Base-by-base conservation (phyloP, 2,329 filamentous ascomycete genomes). In the Clarireedia paspali region DNA sequence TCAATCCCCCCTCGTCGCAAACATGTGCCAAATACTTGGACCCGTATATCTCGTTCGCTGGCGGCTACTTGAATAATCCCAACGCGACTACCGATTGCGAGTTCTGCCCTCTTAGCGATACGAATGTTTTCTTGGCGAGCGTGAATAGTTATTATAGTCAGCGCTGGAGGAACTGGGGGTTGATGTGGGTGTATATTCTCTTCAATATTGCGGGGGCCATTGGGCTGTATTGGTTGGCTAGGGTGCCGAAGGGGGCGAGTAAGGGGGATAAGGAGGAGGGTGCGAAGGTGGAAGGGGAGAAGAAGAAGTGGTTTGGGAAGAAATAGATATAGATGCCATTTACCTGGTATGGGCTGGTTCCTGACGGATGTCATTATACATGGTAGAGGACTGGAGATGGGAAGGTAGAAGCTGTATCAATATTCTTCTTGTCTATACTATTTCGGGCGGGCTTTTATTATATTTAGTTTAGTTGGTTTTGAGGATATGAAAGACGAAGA, bases 121-220 rank as follows among this genome's bases (percentile, higher is more conserved):
- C 81, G 1, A 81, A 85, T 63, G 60, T 65, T 3, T 82, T 76
- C 65, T 70, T 85, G 36, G 66, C 74, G 0, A 57, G 59, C 0
- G 75, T 82, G 47, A 73, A 74, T 52, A 77, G 79, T 59, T 64
- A 75, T 57, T 88, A 85, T 66, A 67, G 60, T 34, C 72, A 87
- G 27, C 72, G 83, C 36, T 89, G 85, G 85, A 77, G 84, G 55
- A 86, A 89, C 68, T 85, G 84, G 65, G 85, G 83, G 2, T 70
- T 87, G 26, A 70, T 84, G 36, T 66, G 57, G 56, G 55, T 53
- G 2, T 66, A 51, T 42, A 57, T 82, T 57, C 65, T 72, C 3
- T 81, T 83, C 67, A 83, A 84, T 61, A 67, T 81, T 48, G 68
- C 71, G 20, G 76, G 72, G 0, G 80, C 80, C 0, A 68, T 82